A percentile compares a stretch with the other conserved stretches of the same genome.
These are phyloP conservation scores for Cairneyella variabilis DNA, from an alignment of 495 filamentous ascomycete species.

Conservation along the genomic window DNA sequence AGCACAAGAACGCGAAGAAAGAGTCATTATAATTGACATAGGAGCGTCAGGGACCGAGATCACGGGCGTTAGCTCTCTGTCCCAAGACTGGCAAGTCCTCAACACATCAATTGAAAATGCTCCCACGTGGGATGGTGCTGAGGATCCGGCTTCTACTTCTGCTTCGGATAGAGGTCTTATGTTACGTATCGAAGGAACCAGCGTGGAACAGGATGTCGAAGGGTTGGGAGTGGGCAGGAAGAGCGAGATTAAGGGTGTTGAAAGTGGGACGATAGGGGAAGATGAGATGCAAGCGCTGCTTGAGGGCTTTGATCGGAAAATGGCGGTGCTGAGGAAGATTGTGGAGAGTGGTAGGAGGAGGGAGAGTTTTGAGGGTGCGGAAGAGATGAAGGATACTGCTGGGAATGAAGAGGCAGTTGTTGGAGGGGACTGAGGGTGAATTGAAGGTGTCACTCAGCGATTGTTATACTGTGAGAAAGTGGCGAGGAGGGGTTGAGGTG, in stretches of 20 bases:
- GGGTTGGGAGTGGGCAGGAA: slow-evolving; percentile 35
- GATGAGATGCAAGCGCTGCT: slow-evolving; percentile 53
- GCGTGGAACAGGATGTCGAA: slow-evolving; percentile 39
- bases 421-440: background rate
- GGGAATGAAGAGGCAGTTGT: background rate
- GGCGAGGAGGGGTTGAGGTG: too few relatives aligned
- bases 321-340: slow-evolving; percentile 48
- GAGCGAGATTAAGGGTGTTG: slow-evolving; percentile 18
- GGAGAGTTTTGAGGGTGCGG: background rate
- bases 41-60: slow-evolving; percentile 40
- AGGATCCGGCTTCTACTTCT: slow-evolving; percentile 24
- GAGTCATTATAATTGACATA: slow-evolving; percentile 55
- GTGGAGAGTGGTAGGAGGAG: slow-evolving; percentile 27
- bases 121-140: slow-evolving; percentile 54
- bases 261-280: slow-evolving; percentile 12
- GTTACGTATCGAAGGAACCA: slow-evolving; percentile 60
- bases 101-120: slow-evolving; percentile 46
- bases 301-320: slow-evolving; percentile 64
- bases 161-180: slow-evolving; percentile 45
- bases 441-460: background rate
- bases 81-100: slow-evolving; percentile 50
- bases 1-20: slow-evolving; percentile 30
- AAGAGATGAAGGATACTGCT: background rate
- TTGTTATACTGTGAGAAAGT: background rate
- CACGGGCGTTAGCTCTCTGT: slow-evolving; percentile 45